phyloP scores from a whole-genome alignment of 2,329 filamentous ascomycete species.

The Teratosphaeriaceae sp. region DNA sequence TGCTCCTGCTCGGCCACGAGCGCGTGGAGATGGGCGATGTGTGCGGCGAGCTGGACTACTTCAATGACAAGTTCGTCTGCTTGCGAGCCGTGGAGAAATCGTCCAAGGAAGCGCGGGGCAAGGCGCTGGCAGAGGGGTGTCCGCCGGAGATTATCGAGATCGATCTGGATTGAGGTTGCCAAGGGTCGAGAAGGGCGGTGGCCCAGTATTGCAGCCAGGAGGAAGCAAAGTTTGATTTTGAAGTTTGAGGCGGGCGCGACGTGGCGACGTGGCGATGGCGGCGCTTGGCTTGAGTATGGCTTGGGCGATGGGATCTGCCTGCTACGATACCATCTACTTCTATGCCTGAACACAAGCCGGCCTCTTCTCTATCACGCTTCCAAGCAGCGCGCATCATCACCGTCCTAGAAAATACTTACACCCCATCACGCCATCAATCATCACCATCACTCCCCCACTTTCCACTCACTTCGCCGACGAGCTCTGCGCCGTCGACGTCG shows the following conservation, averaged over 20 bases:
- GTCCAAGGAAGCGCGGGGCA: slow-evolving; percentile 7
- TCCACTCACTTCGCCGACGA: neutral
- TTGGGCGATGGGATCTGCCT: too few relatives aligned
- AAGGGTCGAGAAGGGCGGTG: too few relatives aligned
- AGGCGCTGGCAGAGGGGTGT: slow-evolving; percentile 14
- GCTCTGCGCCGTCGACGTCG: neutral
- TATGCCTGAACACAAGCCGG: too few relatives aligned
- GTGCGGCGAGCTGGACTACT: slow-evolving; percentile 26
- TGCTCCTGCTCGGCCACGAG: slow-evolving; percentile 19
- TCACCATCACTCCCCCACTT: neutral
- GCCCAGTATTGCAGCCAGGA: too few relatives aligned
- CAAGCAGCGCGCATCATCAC: too few relatives aligned
- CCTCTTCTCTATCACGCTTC: too few relatives aligned
- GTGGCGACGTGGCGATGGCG: too few relatives aligned
- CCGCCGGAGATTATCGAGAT: slow-evolving; percentile 12
- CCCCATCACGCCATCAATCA: neutral
- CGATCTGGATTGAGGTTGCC: neutral
- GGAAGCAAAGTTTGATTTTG: too few relatives aligned
- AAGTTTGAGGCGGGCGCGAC: too few relatives aligned
- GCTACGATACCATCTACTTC: neutral
- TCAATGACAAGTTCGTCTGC: slow-evolving; percentile 24
- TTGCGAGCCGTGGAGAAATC: slow-evolving; percentile 18
- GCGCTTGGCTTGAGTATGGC: too few relatives aligned
- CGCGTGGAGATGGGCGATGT: slow-evolving; percentile 13
- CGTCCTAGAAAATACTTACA: neutral